Conservation (phyloP, 495 filamentous ascomycete species). For the Aspergillus avenaceus region DNA sequence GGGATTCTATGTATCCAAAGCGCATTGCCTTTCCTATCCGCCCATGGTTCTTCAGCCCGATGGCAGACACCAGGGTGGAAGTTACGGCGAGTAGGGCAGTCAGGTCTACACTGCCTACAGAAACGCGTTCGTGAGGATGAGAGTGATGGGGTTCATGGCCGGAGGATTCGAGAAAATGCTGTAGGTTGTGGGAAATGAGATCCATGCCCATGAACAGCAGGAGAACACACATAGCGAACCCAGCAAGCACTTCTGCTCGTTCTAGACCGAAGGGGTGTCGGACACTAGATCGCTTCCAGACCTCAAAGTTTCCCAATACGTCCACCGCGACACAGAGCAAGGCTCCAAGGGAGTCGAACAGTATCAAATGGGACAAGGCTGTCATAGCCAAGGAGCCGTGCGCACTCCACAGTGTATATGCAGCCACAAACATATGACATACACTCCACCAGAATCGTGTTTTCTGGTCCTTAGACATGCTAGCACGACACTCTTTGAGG, state of each 20-base stretch:
- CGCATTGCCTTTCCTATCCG: constrained; percentile 83
- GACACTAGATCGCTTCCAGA: constrained; percentile 90
- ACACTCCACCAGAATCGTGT: constrained; percentile 82
- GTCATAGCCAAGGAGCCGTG: constrained; percentile 89
- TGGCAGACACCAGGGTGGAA: constrained; percentile 81
- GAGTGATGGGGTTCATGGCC: constrained; percentile 66
- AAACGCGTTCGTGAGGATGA: constrained; percentile 63
- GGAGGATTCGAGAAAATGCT: constrained; percentile 73
- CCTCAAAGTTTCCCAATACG: constrained; percentile 91
- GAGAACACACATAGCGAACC: constrained; percentile 95
- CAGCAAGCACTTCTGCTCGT: constrained; percentile 86
- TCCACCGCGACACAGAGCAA: constrained; percentile 92
- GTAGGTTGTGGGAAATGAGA: constrained; percentile 84
- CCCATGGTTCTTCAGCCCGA: constrained; percentile 85
- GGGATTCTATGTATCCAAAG: constrained; percentile 75
- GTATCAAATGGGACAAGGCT: constrained; percentile 84
- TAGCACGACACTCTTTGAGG: constrained; percentile 73
- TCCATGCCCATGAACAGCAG: constrained; percentile 96
- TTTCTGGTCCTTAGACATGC: constrained; percentile 84
- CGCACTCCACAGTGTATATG: constrained; percentile 77
- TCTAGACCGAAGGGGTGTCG: constrained; percentile 92
- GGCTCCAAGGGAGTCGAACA: constrained; percentile 91
- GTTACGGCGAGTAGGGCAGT: constrained; percentile 83
- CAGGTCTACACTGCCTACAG: constrained; percentile 70
- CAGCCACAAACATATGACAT: constrained; percentile 77